phyloP scores from a whole-genome alignment of 1,284 basidiomycete species.

The Ustilago nuda region DNA sequence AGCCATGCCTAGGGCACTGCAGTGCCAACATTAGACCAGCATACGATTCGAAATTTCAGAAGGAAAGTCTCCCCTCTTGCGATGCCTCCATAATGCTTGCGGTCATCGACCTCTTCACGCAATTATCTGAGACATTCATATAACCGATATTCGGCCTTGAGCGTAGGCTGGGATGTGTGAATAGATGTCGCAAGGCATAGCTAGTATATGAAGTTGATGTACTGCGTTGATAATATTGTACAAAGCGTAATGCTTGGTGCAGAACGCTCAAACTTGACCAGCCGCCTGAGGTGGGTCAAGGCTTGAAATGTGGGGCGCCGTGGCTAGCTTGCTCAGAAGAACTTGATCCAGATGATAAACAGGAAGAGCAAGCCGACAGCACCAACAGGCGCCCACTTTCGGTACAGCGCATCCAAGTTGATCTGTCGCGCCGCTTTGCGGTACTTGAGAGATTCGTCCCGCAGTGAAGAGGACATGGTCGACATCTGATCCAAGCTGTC shows the following conservation, averaged over 20 bases:
- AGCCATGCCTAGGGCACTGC: not conserved
- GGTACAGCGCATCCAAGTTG: conserved; percentile 90
- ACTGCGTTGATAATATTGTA: not conserved
- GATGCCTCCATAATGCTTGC: too few species aligned
- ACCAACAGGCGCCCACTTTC: conserved; percentile 86
- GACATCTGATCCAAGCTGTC: conserved; percentile 97
- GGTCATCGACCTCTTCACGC: too few species aligned
- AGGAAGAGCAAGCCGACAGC: conserved; percentile 73
- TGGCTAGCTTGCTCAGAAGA: conserved; percentile 70
- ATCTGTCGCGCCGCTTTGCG: conserved; percentile 94
- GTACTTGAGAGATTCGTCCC: conserved; percentile 97
- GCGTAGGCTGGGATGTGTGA: too few species aligned
- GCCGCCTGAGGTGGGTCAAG: not conserved
- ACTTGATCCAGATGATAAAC: conserved; percentile 91
- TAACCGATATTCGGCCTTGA: too few species aligned
- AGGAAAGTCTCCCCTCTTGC: too few species aligned
- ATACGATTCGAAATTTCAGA: too few species aligned
- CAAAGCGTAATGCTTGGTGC: conserved; percentile 2
- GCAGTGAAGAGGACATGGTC: conserved; percentile 93
- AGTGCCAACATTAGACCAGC: too few species aligned
- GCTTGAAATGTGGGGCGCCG: not conserved
- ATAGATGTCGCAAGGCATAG: too few species aligned
- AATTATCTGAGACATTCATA: too few species aligned
- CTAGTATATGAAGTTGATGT: too few species aligned
- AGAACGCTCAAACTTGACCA: not conserved